These are phyloP conservation scores for Podospora comata DNA, from an alignment of 495 filamentous ascomycete genomes.

Conservation along the genomic window DNA sequence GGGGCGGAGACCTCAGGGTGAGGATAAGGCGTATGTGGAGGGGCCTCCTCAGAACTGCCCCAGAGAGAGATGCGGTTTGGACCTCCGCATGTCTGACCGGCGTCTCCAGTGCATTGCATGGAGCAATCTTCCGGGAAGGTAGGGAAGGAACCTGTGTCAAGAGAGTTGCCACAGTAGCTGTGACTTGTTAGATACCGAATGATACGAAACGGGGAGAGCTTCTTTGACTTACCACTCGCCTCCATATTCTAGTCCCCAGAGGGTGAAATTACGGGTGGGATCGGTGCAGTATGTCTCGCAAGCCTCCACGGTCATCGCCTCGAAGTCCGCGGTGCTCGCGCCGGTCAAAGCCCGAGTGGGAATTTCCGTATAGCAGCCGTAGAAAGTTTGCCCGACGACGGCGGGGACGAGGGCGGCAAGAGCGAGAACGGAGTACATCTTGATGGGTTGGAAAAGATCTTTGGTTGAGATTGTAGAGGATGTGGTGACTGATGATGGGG, in stretches of 20 bases:
- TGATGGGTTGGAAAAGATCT: not conserved
- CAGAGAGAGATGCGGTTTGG: constrained; percentile 39
- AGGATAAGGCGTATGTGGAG: constrained; percentile 10
- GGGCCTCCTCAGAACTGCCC: constrained; percentile 26
- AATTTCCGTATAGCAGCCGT: constrained; percentile 30
- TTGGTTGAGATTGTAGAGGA: not conserved
- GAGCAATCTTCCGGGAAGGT: constrained; percentile 31
- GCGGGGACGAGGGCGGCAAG: constrained; percentile 14
- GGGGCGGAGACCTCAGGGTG: constrained; percentile 9
- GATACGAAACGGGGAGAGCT: not conserved
- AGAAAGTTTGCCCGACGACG: constrained; percentile 15
- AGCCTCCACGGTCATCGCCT: constrained; percentile 19
- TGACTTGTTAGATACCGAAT: not conserved
- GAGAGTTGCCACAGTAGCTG: constrained; percentile 21
- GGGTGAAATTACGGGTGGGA: not conserved
- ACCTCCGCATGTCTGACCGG: constrained; percentile 44
- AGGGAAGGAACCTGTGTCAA: constrained; percentile 12
- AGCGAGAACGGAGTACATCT: constrained; percentile 18
- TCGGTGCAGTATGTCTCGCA: constrained; percentile 30
- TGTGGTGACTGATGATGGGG: constrained; percentile 11
- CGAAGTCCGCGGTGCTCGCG: not conserved
- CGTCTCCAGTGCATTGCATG: constrained; percentile 44
- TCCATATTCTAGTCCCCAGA: constrained; percentile 50
- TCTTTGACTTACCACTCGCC: constrained; percentile 19
- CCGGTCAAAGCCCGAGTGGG: constrained; percentile 18